Evolutionary conservation across 257 asterid species (phyloP), one percentile per base, ranked within the genome.

Genomic region (Forsythia viridissima): DNA sequence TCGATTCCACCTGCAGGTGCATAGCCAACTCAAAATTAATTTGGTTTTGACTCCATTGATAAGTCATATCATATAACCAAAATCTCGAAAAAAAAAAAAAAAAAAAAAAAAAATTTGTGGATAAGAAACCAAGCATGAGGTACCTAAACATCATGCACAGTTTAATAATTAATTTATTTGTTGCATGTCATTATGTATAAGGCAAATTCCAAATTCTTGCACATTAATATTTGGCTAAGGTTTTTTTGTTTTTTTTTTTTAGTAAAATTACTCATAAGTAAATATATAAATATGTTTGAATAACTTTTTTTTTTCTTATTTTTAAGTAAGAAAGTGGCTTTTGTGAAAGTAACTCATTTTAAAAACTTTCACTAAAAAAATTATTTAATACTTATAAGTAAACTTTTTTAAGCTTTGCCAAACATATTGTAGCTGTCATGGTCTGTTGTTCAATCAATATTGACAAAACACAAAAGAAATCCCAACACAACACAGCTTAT

Each of bases 131-230:
- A 73, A 73, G 24, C 65, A 57, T 15, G 37, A 43, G 36, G 68
- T 73, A 72, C 78, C 80, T 59, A 11, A 20, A 10, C 6, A 40
- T 70, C 4, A 52, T 46, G 52, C 52, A 12, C 4, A 46, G 55
- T 57, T 70, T 71, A 59, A 30, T 30, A 30, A 30, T 21, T 42
- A 59, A 24, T 74, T 72, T 46, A 74, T 83, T 79, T 75, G 81
- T 57, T 30, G 34, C 34, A 30, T 30, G 34, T 30, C 34, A 30
- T 1, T 30, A 30, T 30, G 34, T 30, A 30, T 30, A 48, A 40
- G 24, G 13, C 71, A 52, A 70, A 69, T 63, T 67, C 30, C 84
- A 79, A 79, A 63, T 41, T 51, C n/a, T 66, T n/a, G 30, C 15
- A 24, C 43, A 52, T 37, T 73, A 48, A 30, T 71, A 20, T 48